Base-by-base conservation (phyloP, 73 alveolate genomes). In the Paramecium tetraurelia region DNA sequence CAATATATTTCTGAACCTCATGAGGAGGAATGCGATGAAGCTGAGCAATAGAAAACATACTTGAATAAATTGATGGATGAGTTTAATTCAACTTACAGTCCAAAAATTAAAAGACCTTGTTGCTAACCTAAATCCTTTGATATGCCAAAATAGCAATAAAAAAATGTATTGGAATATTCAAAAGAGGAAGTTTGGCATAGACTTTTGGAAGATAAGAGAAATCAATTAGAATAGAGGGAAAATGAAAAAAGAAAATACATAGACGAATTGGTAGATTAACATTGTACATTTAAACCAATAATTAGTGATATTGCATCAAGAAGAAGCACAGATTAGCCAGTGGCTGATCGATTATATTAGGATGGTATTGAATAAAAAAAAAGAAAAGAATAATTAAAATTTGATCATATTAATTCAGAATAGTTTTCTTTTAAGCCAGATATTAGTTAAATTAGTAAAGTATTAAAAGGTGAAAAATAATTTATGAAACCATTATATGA, bases 401-500 rank as follows among this genome's bases (percentile, higher is more conserved):
- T 77, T 40, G 87, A 89, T 35, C 87, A 89, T 72, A 46, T 70
- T 10, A 63, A 89, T 70, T 70, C 89, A 20, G 87, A 89, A 24
- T 70, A 59, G 9, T 89, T 58, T 89, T 57, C 94, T 12, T 89
- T 89, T 35, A 89, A 89, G 31, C 94, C 94, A 0, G 71, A 68
- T 29, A 71, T 89, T 27, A 58, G 87, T 50, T 41, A 68, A 69
- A 70, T 53, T 53, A 53, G 33, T 53, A 53, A 41, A 12, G 94
- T 72, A 2, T 89, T 89, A 40, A 89, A 89, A 29, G 94, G 94
- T 16, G 87, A 89, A 36, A 43, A 58, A 21, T 58, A 58, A 27
- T 71, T 89, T 16, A 44, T 70, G n/a, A 89, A 71, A 46, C 94
- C 94, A 24, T 69, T 89, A 58, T 89, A 89, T 22, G 72, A 89